These are phyloP conservation scores for Aplosporella prunicola DNA, from an alignment of 2,329 filamentous ascomycete genomes.

Conservation along the genomic window DNA sequence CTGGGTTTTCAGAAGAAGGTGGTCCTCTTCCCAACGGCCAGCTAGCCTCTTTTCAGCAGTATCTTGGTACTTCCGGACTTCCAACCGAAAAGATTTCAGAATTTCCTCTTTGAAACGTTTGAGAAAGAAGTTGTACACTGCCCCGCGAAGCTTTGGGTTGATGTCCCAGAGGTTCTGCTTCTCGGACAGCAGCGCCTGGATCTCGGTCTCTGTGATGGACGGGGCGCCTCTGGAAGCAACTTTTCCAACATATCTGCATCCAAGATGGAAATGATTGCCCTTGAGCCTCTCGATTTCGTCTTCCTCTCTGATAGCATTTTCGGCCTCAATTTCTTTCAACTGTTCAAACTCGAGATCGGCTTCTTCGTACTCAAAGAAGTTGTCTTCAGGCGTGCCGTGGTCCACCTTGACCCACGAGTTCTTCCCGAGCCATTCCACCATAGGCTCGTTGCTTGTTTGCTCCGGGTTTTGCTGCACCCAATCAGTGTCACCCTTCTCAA, in stretches of 20 bases:
- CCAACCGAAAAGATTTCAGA: constrained; percentile 36
- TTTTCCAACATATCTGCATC: constrained; percentile 33
- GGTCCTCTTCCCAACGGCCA: constrained; percentile 50
- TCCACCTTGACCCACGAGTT: constrained; percentile 39
- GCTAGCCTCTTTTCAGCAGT: constrained; percentile 46
- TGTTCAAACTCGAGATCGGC: constrained; percentile 53
- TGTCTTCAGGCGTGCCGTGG: constrained; percentile 36
- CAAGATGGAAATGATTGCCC: constrained; percentile 23
- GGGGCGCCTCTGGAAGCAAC: constrained; percentile 15
- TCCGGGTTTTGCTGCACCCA: constrained; percentile 29
- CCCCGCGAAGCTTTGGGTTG: constrained; percentile 45
- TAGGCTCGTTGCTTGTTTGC: constrained; percentile 25
- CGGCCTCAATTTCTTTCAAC: constrained; percentile 51
- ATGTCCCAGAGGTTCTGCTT: constrained; percentile 53
- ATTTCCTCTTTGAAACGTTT: constrained; percentile 43
- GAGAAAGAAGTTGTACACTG: constrained; percentile 58
- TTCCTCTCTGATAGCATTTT: constrained; percentile 44
- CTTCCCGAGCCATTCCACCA: constrained; percentile 51
- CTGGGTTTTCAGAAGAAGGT: constrained; percentile 50
- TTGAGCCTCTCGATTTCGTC: constrained; percentile 36
- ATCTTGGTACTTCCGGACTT: constrained; percentile 42
- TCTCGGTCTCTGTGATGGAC: constrained; percentile 20
- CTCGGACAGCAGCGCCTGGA: constrained; percentile 28
- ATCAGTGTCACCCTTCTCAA: constrained; percentile 41
- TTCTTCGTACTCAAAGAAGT: constrained; percentile 50